These are phyloP conservation scores for Agarophyton chilense DNA, from an alignment of 23 red algal genomes.

Conservation along the genomic window DNA sequence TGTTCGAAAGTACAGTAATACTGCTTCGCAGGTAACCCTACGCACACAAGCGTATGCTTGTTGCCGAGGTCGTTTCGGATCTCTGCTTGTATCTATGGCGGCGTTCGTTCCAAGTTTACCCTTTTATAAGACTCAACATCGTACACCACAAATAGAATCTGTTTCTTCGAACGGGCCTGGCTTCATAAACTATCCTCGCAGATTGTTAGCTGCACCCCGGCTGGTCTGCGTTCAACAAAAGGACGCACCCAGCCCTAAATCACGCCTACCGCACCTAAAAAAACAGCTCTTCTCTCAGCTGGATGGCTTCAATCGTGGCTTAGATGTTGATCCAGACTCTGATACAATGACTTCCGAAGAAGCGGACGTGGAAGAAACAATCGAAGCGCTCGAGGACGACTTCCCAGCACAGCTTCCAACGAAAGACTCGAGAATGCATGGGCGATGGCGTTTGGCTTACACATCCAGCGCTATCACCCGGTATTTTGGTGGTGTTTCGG, in stretches of 20 bases:
- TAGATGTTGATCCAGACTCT: conserved; percentile 40
- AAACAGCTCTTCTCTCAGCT: not conserved
- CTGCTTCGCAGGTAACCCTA: not conserved
- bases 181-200: not conserved
- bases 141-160: not conserved
- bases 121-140: not conserved
- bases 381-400: conserved; percentile 47
- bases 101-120: not conserved
- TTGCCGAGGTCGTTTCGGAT: not conserved
- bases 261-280: conserved; percentile 5
- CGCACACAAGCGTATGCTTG: too few species aligned
- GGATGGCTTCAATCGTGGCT: conserved; percentile 23
- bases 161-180: not conserved
- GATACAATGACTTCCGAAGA: conserved; percentile 40
- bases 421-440: conserved; percentile 11
- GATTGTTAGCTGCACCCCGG: not conserved
- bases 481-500: conserved; percentile 66
- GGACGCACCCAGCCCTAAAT: not conserved
- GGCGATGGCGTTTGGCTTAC: conserved; percentile 61
- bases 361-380: conserved; percentile 47
- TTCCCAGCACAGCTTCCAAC: conserved; percentile 17
- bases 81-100: not conserved
- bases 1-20: too few species aligned
- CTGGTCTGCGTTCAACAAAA: not conserved
- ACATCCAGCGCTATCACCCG: conserved; percentile 56